Conservation (phyloP, 1,139 yeast species). For the Zygosaccharomyces sapae region DNA sequence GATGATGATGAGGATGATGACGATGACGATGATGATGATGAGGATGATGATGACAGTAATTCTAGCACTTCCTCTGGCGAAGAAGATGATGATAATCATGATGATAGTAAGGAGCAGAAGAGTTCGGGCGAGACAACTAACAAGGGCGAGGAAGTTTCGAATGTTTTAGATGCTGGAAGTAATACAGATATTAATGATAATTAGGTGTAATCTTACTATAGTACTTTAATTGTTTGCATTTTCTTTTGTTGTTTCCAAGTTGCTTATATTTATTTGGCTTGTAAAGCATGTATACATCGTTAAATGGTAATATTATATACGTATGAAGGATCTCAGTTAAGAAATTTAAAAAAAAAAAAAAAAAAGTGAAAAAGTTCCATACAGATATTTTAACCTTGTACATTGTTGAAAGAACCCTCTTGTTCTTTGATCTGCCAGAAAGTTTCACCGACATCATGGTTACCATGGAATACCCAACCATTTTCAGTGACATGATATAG, state of each 20-base stretch:
- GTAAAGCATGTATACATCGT: slow-evolving; percentile 5
- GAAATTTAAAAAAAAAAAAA: no score
- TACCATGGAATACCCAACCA: slow-evolving; percentile 97
- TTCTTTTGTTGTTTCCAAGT: not conserved
- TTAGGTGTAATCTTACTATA: slow-evolving; percentile 3
- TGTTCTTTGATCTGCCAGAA: slow-evolving; percentile 89
- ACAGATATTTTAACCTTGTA: slow-evolving; percentile 47
- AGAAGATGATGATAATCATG: slow-evolving; percentile 4
- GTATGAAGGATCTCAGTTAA: not conserved
- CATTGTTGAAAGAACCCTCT: slow-evolving; percentile 89
- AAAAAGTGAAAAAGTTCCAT: not conserved
- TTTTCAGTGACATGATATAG: slow-evolving; percentile 86
- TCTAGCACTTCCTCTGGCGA: not conserved
- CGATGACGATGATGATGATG: no score
- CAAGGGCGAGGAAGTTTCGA: slow-evolving; percentile 1
- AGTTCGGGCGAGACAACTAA: slow-evolving; percentile 2
- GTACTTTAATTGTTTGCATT: slow-evolving; percentile 5
- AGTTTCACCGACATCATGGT: slow-evolving; percentile 83
- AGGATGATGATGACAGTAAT: no score
- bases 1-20: slow-evolving; percentile 12
- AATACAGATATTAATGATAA: slow-evolving; percentile 1
- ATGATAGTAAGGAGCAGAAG: slow-evolving; percentile 10
- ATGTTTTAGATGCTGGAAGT: slow-evolving; percentile 2
- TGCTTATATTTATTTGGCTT: not conserved
- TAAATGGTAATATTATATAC: not conserved